A percentile compares a stretch with the other conserved stretches of the same genome.
phyloP scores from a whole-genome alignment of 2,329 filamentous ascomycete species.

The Trichoderma sp. region DNA sequence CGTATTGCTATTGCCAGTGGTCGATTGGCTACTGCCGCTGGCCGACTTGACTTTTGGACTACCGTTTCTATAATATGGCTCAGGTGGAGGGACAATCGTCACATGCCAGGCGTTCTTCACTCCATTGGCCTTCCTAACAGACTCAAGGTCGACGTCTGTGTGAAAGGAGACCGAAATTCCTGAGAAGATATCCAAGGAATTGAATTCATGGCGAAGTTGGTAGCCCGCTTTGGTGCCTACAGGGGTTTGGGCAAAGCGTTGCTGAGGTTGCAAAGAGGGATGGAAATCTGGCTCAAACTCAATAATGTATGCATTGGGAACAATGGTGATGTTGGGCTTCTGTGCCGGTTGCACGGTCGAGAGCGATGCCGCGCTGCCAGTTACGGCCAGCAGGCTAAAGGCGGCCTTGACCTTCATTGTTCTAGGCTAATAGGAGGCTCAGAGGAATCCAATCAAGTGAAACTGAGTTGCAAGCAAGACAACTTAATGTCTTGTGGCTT shows the following conservation, averaged over 20 bases:
- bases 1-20: too few relatives aligned
- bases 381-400: neutral
- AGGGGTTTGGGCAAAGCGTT: neutral
- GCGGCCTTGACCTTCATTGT: neutral
- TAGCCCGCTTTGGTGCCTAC: neutral
- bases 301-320: neutral
- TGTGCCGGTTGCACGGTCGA: neutral
- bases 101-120: slow-evolving; percentile 10
- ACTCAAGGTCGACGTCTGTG: neutral
- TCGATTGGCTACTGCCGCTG: neutral
- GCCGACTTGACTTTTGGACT: neutral
- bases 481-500: too few relatives aligned
- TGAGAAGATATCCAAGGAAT: neutral
- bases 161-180: neutral
- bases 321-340: neutral
- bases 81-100: neutral
- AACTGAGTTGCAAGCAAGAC: too few relatives aligned
- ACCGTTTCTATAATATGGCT: neutral
- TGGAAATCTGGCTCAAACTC: slow-evolving; percentile 21
- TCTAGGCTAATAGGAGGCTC: too few relatives aligned
- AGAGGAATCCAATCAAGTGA: too few relatives aligned
- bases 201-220: neutral
- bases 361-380: neutral
- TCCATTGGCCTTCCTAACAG: neutral
- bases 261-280: neutral